Base-by-base conservation (phyloP, 1,284 basidiomycete species). In the Leccinum pachyderme region DNA sequence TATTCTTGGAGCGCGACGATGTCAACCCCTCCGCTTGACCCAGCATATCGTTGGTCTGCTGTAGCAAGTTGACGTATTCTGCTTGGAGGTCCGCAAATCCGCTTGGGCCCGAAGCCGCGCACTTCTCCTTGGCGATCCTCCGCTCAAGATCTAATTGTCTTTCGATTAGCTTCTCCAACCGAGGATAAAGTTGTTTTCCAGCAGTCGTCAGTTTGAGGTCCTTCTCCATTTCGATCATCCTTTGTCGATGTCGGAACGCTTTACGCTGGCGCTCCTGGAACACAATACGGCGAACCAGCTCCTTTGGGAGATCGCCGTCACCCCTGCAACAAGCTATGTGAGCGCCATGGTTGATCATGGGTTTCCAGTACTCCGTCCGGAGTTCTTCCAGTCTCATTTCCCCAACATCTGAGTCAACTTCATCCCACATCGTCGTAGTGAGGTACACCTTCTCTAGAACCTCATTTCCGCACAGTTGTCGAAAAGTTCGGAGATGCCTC, bases 401-500 rank as follows among this genome's bases (percentile, higher is more conserved):
- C 8, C 56, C 56, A 5, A 51, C 37, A 1, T 41, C 28, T n/a
- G 11, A 3, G 28, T 44, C 31, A 22, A 54, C 49, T 18, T 57
- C 48, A 29, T 50, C 49, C 49, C 49, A 50, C 49, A 43, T 50
- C 7, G 49, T 50, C 5, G 49, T 51, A 2, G 39, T 54, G 32
- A 54, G 18, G 22, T 4, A 31, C 13, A 54, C 47, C 5, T 44
- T 43, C 1, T 18, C 51, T 12, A 31, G 27, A 2, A 39, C 47
- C 4, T 50, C 39, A 6, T 75, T 73, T 0, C 79, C 78, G 52
- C 77, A 81, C 6, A 80, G 64, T 50, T 72, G 67, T 31, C 71
- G 62, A 59, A 79, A 77, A 58, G 77, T 67, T 25, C 63, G 64
- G 54, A 78, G 75, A 58, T 75, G 78, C 28, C 73, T 72, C 9